Conservation (phyloP, 345 rosid genomes). For the Moricandia arvensis region DNA sequence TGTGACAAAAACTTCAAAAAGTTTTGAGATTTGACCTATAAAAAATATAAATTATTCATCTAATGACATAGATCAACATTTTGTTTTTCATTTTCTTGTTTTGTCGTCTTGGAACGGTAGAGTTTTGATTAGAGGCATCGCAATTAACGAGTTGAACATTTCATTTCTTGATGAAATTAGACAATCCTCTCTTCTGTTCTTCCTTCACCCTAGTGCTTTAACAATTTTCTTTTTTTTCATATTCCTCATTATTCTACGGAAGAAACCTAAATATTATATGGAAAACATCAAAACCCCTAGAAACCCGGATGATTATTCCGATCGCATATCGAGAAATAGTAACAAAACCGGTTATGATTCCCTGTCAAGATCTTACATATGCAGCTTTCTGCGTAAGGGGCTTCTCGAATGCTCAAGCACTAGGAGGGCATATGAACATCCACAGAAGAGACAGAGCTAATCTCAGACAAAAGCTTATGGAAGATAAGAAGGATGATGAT, state of each 20-base stretch:
- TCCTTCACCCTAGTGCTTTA: neutral
- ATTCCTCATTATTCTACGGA: conserved; percentile 5
- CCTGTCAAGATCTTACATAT: conserved; percentile 57
- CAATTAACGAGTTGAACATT: conserved; percentile 25
- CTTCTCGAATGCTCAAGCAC: conserved; percentile 86
- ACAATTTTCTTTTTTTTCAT: conserved; percentile 21
- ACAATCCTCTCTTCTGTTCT: neutral
- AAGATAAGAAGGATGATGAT: conserved; percentile 27
- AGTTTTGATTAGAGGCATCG: conserved; percentile 16
- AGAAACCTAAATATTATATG: conserved; percentile 8
- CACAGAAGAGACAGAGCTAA: conserved; percentile 80
- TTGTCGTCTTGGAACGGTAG: conserved; percentile 20
- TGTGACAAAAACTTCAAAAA: no score
- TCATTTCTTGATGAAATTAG: neutral
- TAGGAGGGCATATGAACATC: conserved; percentile 94
- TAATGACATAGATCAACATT: neutral
- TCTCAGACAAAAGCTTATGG: conserved; percentile 47
- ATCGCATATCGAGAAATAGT: conserved; percentile 15
- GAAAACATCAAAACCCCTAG: conserved; percentile 28
- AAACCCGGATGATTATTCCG: conserved; percentile 6
- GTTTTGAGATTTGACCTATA: neutral
- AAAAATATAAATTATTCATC: conserved; percentile 14
- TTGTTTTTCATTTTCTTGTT: conserved; percentile 20
- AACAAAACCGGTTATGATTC: conserved; percentile 11
- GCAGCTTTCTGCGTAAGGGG: conserved; percentile 88